Percentiles rank a stretch among this genome's conserved stretches.
Evolutionary conservation across 805 yeast species (phyloP).

Genomic region (Saccharomycopsis lassenensis): DNA sequence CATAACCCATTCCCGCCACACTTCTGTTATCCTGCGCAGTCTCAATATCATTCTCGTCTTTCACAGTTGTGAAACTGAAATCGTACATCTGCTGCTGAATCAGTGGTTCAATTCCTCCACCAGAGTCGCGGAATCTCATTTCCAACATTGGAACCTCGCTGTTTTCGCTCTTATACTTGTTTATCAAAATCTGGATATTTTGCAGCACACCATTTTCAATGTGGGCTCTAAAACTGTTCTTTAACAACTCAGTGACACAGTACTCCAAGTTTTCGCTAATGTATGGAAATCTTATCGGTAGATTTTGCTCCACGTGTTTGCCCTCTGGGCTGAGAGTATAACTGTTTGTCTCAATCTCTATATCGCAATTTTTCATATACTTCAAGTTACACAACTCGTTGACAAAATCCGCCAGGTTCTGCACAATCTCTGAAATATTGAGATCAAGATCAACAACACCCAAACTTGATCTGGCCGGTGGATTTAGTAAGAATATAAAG

Average conservation of each 20-base stretch:
- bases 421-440: constrained; percentile 51
- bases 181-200: constrained; percentile 20
- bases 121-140: constrained; percentile 72
- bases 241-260: constrained; percentile 73
- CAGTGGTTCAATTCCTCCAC: constrained; percentile 75
- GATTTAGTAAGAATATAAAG: constrained; percentile 53
- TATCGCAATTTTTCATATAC: constrained; percentile 62
- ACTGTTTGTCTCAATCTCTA: constrained; percentile 36
- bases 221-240: constrained; percentile 81
- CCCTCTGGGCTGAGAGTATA: constrained; percentile 10
- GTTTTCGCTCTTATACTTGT: constrained; percentile 14
- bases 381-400: constrained; percentile 75
- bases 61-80: constrained; percentile 78
- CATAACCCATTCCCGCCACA: constrained; percentile 94
- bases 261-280: constrained; percentile 84
- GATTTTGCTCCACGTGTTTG: constrained; percentile 4
- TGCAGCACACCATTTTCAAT: constrained; percentile 45
- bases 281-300: constrained; percentile 54
- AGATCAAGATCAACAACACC: constrained; percentile 62
- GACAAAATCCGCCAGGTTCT: constrained; percentile 59
- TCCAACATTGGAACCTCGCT: constrained; percentile 40
- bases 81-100: constrained; percentile 63
- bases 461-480: constrained; percentile 33
- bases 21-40: constrained; percentile 25
- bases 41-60: constrained; percentile 53